A percentile compares a stretch with the other conserved stretches of the same genome.
Conservation (phyloP, 2,329 filamentous ascomycete species). For the Penicillium sp. region DNA sequence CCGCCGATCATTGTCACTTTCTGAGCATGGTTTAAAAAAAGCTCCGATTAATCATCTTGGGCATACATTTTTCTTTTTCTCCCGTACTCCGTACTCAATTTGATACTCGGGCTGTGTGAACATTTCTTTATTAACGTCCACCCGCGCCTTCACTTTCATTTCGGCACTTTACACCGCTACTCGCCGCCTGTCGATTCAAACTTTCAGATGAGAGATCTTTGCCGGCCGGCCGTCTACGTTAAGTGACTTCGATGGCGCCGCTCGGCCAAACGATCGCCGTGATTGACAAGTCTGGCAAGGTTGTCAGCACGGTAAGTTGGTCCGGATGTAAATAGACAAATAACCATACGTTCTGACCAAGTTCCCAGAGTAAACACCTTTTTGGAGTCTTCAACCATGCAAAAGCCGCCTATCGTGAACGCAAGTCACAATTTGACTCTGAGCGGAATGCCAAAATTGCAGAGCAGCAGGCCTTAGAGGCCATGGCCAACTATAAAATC, state of each 20-base stretch:
- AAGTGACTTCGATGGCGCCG: slow-evolving; percentile 25
- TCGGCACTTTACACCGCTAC: slow-evolving; percentile 14
- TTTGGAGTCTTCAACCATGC: slow-evolving; percentile 89
- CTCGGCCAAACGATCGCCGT: slow-evolving; percentile 72
- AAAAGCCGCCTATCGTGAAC: slow-evolving; percentile 77
- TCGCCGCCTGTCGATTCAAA: slow-evolving; percentile 7
- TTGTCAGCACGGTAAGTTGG: slow-evolving; percentile 71
- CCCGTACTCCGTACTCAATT: slow-evolving; percentile 1
- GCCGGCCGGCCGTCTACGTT: slow-evolving; percentile 11
- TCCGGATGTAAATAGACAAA: slow-evolving; percentile 19
- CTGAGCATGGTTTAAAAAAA: neutral
- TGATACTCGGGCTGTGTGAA: neutral
- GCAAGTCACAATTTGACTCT: slow-evolving; percentile 73
- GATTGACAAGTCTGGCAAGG: slow-evolving; percentile 84
- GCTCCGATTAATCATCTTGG: slow-evolving; percentile 10
- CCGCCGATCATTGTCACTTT: slow-evolving; percentile 10
- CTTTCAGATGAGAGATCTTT: slow-evolving; percentile 15
- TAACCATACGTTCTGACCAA: slow-evolving; percentile 17
- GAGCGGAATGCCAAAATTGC: slow-evolving; percentile 57
- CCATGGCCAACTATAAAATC: slow-evolving; percentile 47
- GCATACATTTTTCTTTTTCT: slow-evolving; percentile 7
- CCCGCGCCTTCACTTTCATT: neutral
- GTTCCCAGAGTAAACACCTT: slow-evolving; percentile 72
- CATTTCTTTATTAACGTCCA: neutral
- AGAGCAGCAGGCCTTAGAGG: slow-evolving; percentile 56